A percentile compares a stretch with the other conserved stretches of the same genome.
These are phyloP conservation scores for Meyerozyma carpophila DNA, from an alignment of 1,139 yeast species.

Conservation along the genomic window DNA sequence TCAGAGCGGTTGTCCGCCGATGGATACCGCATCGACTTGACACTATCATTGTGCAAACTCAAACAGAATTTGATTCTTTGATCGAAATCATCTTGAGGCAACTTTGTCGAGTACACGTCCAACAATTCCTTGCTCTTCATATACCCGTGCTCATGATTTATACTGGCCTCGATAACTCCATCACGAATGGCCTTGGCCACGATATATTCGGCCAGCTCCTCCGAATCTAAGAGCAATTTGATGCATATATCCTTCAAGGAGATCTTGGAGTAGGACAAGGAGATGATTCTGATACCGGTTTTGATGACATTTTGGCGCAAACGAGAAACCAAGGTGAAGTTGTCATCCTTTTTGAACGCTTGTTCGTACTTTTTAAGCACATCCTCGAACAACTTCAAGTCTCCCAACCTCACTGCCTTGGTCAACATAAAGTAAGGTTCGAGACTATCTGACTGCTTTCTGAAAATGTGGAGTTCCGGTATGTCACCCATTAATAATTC, in stretches of 20 bases:
- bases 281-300: slow-evolving; percentile 93
- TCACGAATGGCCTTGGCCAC: slow-evolving; percentile 96
- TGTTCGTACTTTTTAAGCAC: slow-evolving; percentile 64
- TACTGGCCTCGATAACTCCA: slow-evolving; percentile 93
- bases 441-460: slow-evolving; percentile 51
- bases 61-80: slow-evolving; percentile 93
- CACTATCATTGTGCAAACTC: slow-evolving; percentile 85
- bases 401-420: slow-evolving; percentile 90
- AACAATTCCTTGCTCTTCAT: slow-evolving; percentile 86
- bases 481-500: slow-evolving; percentile 96
- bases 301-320: slow-evolving; percentile 95
- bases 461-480: slow-evolving; percentile 85
- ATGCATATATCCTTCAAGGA: slow-evolving; percentile 88
- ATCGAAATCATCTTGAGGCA: slow-evolving; percentile 85
- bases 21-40: slow-evolving; percentile 94
- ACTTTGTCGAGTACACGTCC: slow-evolving; percentile 82
- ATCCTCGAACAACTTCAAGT: slow-evolving; percentile 72
- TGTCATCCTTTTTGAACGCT: slow-evolving; percentile 68
- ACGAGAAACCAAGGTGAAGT: slow-evolving; percentile 78
- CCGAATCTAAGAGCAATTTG: slow-evolving; percentile 86
- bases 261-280: slow-evolving; percentile 85
- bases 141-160: slow-evolving; percentile 85
- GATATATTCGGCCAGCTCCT: slow-evolving; percentile 93
- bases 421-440: slow-evolving; percentile 84
- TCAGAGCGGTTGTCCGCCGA: slow-evolving; percentile 32